Evolutionary conservation across 164 flowering plant species (phyloP).

Genomic region (Sextonia rubra): DNA sequence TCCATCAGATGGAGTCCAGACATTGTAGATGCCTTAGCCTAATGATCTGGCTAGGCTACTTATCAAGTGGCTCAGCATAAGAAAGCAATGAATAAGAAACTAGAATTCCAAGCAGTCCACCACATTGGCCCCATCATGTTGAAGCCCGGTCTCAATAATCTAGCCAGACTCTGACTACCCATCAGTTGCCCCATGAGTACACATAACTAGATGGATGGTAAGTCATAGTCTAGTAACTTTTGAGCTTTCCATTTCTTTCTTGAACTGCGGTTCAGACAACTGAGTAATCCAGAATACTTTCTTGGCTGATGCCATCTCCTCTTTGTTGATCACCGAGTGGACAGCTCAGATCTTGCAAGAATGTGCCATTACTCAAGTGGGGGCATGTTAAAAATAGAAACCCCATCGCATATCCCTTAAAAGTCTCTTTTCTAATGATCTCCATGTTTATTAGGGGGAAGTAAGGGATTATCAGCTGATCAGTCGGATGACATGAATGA

Average conservation of each 20-base stretch:
- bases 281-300: not conserved
- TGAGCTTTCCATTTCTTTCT: not conserved
- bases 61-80: no score
- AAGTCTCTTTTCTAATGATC: no score
- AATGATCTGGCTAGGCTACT: not conserved
- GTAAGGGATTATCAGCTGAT: constrained; percentile 26
- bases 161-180: not conserved
- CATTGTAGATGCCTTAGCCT: not conserved
- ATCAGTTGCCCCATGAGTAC: not conserved
- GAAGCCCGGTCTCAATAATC: not conserved
- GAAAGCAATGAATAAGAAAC: not conserved
- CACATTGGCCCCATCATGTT: not conserved
- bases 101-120: not conserved
- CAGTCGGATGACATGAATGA: constrained; percentile 33
- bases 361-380: not conserved
- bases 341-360: not conserved
- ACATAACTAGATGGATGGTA: not conserved
- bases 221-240: not conserved
- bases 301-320: not conserved
- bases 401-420: not conserved
- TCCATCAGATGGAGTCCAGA: not conserved
- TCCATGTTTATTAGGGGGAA: constrained; percentile 30
- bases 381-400: not conserved
- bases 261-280: not conserved
- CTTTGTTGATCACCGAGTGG: not conserved